Evolutionary conservation across 2,329 filamentous ascomycete genomes (phyloP).

Genomic region (Aaosphaeria arxii): DNA sequence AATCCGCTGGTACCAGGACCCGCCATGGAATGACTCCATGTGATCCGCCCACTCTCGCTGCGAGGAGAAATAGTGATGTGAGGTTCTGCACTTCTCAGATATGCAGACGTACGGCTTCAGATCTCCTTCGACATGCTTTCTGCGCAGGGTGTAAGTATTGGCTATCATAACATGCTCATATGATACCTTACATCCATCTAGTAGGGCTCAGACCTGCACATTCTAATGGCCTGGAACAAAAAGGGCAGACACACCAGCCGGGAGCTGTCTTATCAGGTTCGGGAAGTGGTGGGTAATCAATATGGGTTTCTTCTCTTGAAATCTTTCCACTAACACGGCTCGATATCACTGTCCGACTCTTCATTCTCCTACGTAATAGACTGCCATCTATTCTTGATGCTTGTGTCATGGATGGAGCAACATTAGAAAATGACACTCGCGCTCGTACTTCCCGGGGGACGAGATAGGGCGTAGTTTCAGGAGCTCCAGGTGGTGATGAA

Average conservation of each 20-base stretch:
- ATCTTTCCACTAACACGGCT: too few species aligned
- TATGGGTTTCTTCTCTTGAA: too few species aligned
- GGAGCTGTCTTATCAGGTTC: neutral
- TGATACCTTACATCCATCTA: neutral
- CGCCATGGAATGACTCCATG: neutral
- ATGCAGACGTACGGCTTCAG: constrained; percentile 1
- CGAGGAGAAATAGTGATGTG: neutral
- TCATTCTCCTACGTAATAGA: neutral
- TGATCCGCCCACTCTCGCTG: constrained; percentile 1
- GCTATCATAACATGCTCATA: neutral
- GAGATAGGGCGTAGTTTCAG: too few species aligned
- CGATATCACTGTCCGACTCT: neutral
- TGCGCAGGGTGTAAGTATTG: neutral
- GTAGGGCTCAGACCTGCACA: neutral
- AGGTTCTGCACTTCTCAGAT: constrained; percentile 1
- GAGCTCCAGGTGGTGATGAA: too few species aligned
- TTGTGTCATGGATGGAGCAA: neutral
- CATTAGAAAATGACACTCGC: too few species aligned
- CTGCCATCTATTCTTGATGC: neutral
- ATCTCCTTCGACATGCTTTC: neutral
- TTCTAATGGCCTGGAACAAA: neutral
- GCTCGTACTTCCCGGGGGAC: too few species aligned
- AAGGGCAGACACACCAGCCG: neutral
- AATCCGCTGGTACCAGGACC: neutral
- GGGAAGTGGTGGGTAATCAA: neutral